Evolutionary conservation across 1,284 basidiomycete genomes (phyloP).

Genomic region (Pseudozyma flocculosa): DNA sequence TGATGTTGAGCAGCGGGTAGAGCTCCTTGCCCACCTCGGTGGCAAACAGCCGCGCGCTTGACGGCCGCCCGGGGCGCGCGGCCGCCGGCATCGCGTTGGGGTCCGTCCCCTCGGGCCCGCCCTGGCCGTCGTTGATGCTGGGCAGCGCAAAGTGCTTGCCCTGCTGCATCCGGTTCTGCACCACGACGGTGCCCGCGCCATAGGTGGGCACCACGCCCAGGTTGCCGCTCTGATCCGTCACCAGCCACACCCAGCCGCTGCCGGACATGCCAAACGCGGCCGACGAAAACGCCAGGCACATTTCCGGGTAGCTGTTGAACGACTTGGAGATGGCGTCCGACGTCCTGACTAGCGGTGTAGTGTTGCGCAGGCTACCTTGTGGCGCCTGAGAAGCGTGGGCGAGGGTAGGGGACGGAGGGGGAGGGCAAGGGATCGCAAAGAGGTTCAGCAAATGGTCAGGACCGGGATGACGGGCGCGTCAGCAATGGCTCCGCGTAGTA

Average conservation of each 20-base stretch:
- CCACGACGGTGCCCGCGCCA: slow-evolving; percentile 83
- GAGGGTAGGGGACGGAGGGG: too few species aligned
- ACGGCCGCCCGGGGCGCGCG: too few species aligned
- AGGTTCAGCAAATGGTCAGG: too few species aligned
- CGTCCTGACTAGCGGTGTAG: slow-evolving; percentile 33
- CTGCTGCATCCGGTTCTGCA: slow-evolving; percentile 59
- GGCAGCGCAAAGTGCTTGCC: slow-evolving; percentile 36
- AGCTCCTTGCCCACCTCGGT: slow-evolving; percentile 64
- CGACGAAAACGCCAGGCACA: slow-evolving; percentile 76
- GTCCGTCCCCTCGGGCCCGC: slow-evolving; percentile 3
- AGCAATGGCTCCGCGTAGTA: slow-evolving; percentile 41
- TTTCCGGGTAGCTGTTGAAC: slow-evolving; percentile 69
- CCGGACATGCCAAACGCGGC: slow-evolving; percentile 73
- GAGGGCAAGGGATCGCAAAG: too few species aligned
- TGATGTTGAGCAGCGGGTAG: slow-evolving; percentile 79
- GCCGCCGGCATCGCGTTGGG: too few species aligned
- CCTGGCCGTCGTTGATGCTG: slow-evolving; percentile 43
- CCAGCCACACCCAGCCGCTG: slow-evolving; percentile 86
- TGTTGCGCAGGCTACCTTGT: slow-evolving; percentile 21
- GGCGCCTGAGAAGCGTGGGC: slow-evolving; percentile 5
- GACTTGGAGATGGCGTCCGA: slow-evolving; percentile 64
- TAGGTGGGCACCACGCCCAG: slow-evolving; percentile 80
- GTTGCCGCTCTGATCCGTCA: slow-evolving; percentile 67
- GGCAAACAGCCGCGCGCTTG: too few species aligned
- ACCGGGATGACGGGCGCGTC: too few species aligned